phyloP scores from a whole-genome alignment of 1,284 basidiomycete species.

The Cutaneotrichosporon mucoides region DNA sequence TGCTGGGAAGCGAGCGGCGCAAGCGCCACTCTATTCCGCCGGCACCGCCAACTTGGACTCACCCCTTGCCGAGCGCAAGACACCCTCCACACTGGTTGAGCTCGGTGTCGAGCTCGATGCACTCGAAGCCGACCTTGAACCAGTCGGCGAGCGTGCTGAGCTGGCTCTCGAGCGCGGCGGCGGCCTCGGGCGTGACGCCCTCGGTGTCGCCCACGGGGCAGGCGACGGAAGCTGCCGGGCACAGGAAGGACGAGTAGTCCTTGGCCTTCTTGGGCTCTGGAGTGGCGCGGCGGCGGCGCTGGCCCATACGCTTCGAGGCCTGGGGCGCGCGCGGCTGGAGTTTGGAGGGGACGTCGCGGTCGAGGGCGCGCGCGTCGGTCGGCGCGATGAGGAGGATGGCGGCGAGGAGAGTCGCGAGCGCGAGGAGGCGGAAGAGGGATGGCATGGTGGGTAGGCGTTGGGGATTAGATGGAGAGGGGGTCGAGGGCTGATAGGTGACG shows the following conservation, averaged over 20 bases:
- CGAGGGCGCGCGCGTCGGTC: neutral
- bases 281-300: conserved; percentile 24
- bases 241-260: conserved; percentile 50
- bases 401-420: neutral
- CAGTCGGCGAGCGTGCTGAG: conserved; percentile 44
- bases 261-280: conserved; percentile 38
- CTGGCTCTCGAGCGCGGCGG: conserved; percentile 28
- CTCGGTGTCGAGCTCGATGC: conserved; percentile 48
- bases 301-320: conserved; percentile 43
- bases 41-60: no score
- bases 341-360: conserved; percentile 12
- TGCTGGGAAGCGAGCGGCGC: neutral
- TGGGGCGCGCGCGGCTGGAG: conserved; percentile 38
- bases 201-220: conserved; percentile 39
- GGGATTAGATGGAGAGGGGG: no score
- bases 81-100: conserved; percentile 49
- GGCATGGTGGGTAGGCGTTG: neutral
- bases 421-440: neutral
- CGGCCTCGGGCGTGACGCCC: conserved; percentile 27
- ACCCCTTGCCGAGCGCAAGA: conserved; percentile 47
- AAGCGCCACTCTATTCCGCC: no score
- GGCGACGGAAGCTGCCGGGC: conserved; percentile 44
- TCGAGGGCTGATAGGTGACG: no score
- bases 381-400: neutral
- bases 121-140: conserved; percentile 51